Evolutionary conservation across 176 grass and related monocot genomes (phyloP).

Genomic region (Zea luxurians): DNA sequence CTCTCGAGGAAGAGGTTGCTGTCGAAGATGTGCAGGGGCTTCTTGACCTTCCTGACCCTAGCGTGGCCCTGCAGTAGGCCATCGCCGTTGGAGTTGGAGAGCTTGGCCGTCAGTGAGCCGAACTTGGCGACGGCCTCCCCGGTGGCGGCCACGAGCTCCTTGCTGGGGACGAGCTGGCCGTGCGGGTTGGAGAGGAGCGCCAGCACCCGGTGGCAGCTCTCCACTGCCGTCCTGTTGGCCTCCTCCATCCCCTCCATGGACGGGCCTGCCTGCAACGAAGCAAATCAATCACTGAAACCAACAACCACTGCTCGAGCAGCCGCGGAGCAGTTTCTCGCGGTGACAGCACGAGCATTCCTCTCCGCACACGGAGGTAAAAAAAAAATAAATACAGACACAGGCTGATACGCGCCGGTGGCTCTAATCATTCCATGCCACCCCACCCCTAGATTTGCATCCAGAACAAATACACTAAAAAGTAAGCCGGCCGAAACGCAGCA

Average conservation of each 20-base stretch:
- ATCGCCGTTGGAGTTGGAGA: conserved; percentile 42
- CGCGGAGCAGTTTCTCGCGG: background rate
- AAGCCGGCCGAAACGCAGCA: background rate
- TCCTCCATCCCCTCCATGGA: conserved; percentile 76
- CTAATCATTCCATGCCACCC: conserved; percentile 32
- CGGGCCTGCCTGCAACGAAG: conserved; percentile 28
- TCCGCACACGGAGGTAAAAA: background rate
- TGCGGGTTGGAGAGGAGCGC: conserved; percentile 62
- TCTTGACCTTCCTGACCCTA: conserved; percentile 62
- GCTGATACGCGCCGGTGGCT: conserved; percentile 19
- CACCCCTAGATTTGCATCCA: too few species aligned
- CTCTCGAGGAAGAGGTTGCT: conserved; percentile 73
- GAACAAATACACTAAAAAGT: too few species aligned
- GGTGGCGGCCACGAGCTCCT: conserved; percentile 61
- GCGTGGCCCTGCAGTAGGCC: conserved; percentile 69
- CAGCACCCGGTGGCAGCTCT: conserved; percentile 77
- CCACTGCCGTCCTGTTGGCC: conserved; percentile 62
- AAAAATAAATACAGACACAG: too few species aligned
- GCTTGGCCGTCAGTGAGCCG: conserved; percentile 50
- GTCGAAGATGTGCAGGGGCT: conserved; percentile 64
- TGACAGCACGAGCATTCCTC: conserved; percentile 11
- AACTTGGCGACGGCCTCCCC: conserved; percentile 71
- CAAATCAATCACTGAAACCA: conserved; percentile 3
- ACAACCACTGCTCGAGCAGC: background rate
- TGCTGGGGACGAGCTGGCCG: conserved; percentile 50